A percentile compares a stretch with the other conserved stretches of the same genome.
Conservation (phyloP, 2,329 filamentous ascomycete species). For the Penicillium vulpinum region DNA sequence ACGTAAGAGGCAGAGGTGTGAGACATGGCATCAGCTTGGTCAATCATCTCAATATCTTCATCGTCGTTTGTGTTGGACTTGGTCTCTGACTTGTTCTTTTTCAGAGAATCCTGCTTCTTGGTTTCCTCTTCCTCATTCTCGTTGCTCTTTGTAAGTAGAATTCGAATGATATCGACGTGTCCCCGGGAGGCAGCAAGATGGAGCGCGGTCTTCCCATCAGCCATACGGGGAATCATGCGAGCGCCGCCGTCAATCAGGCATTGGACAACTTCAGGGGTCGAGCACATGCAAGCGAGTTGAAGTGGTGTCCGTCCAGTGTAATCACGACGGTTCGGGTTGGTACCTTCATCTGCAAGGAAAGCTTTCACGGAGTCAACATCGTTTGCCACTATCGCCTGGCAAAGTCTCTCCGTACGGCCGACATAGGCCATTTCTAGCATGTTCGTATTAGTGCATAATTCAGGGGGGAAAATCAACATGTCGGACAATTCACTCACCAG, state of each 20-base stretch:
- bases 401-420: constrained; percentile 73
- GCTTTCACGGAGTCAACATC: constrained; percentile 69
- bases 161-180: constrained; percentile 66
- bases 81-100: constrained; percentile 3
- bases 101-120: constrained; percentile 27
- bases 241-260: constrained; percentile 70
- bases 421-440: constrained; percentile 76
- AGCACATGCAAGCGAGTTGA: constrained; percentile 71
- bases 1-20: constrained; percentile 71
- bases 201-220: constrained; percentile 78
- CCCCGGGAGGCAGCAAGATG: constrained; percentile 76
- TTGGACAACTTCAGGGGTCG: constrained; percentile 69
- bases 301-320: constrained; percentile 77
- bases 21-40: constrained; percentile 50
- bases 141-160: constrained; percentile 70
- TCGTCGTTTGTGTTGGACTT: constrained; percentile 17
- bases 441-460: background rate
- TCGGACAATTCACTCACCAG: constrained; percentile 36
- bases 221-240: constrained; percentile 70
- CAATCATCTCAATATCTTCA: constrained; percentile 29
- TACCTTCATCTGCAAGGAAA: constrained; percentile 68
- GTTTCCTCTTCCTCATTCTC: constrained; percentile 60
- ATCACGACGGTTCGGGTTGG: constrained; percentile 72
- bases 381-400: constrained; percentile 75
- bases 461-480: too few species aligned